These are phyloP conservation scores for Elsinoe necatrix DNA, from an alignment of 2,329 filamentous ascomycete genomes.

Conservation along the genomic window DNA sequence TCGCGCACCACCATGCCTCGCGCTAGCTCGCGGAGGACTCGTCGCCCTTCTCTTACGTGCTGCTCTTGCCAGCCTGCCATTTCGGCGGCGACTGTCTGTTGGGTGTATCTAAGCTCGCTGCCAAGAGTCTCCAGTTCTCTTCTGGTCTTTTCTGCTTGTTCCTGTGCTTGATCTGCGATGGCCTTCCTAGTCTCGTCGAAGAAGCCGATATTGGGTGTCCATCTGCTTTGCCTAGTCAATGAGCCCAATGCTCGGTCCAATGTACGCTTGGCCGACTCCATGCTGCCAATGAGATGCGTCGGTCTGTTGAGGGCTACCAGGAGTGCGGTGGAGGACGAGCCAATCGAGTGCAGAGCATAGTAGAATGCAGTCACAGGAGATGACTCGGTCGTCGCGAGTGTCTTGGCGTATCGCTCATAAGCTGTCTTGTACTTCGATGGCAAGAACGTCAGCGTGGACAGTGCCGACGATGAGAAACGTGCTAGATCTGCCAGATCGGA, in stretches of 20 bases:
- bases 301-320: slow-evolving; percentile 72
- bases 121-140: slow-evolving; percentile 66
- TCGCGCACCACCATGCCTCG: slow-evolving; percentile 72
- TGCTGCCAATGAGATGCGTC: slow-evolving; percentile 65
- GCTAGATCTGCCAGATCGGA: slow-evolving; percentile 62
- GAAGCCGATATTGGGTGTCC: slow-evolving; percentile 57
- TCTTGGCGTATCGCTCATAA: slow-evolving; percentile 62
- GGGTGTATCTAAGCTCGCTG: slow-evolving; percentile 78
- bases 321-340: slow-evolving; percentile 74
- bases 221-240: slow-evolving; percentile 64
- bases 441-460: slow-evolving; percentile 56
- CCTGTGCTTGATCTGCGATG: slow-evolving; percentile 74
- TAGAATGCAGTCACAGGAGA: slow-evolving; percentile 68
- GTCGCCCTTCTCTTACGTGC: slow-evolving; percentile 67
- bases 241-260: slow-evolving; percentile 72
- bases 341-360: slow-evolving; percentile 67
- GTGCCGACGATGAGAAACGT: slow-evolving; percentile 41
- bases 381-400: slow-evolving; percentile 58
- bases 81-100: slow-evolving; percentile 85
- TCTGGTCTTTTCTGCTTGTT: slow-evolving; percentile 62
- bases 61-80: slow-evolving; percentile 90
- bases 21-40: slow-evolving; percentile 68
- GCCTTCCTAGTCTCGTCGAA: slow-evolving; percentile 81
- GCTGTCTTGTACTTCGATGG: slow-evolving; percentile 60
- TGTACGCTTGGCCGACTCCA: slow-evolving; percentile 63